Conservation (phyloP, 2,329 filamentous ascomycete genomes). For the Simplicillium aogashimaense region DNA sequence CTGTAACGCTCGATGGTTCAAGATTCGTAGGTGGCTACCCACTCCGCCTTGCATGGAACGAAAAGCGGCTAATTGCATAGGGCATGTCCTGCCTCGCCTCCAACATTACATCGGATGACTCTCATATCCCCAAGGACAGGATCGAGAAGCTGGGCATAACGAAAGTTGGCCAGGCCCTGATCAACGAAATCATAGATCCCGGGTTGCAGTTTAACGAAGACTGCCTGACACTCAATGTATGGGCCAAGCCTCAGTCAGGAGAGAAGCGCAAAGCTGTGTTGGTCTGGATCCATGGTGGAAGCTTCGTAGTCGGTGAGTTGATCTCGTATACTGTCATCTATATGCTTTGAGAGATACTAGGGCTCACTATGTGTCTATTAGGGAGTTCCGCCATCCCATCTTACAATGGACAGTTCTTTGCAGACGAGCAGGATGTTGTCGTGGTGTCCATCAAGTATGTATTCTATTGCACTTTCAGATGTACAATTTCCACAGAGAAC, state of each 20-base stretch:
- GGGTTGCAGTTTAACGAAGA: slow-evolving; percentile 17
- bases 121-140: slow-evolving; percentile 11
- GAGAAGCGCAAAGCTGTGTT: slow-evolving; percentile 28
- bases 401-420: slow-evolving; percentile 33
- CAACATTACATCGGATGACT: slow-evolving; percentile 14
- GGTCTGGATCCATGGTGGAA: slow-evolving; percentile 28
- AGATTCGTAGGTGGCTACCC: slow-evolving; percentile 11
- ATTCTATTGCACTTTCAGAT: no score
- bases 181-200: no score
- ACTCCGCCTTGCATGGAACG: slow-evolving; percentile 17
- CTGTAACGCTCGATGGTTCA: slow-evolving; percentile 11
- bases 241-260: slow-evolving; percentile 21
- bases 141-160: slow-evolving; percentile 8
- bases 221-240: slow-evolving; percentile 27
- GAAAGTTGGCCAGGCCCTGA: no score
- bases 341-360: no score
- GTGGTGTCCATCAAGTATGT: slow-evolving; percentile 31
- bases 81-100: slow-evolving; percentile 7
- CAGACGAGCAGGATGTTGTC: slow-evolving; percentile 30
- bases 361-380: no score
- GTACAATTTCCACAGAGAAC: no score
- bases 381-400: slow-evolving; percentile 25
- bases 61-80: slow-evolving; percentile 2
- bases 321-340: no score
- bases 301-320: neutral